Percentiles rank a stretch among this genome's conserved stretches.
These are phyloP conservation scores for Termitomyces sp. DNA, from an alignment of 768 basidiomycete species.

Conservation along the genomic window DNA sequence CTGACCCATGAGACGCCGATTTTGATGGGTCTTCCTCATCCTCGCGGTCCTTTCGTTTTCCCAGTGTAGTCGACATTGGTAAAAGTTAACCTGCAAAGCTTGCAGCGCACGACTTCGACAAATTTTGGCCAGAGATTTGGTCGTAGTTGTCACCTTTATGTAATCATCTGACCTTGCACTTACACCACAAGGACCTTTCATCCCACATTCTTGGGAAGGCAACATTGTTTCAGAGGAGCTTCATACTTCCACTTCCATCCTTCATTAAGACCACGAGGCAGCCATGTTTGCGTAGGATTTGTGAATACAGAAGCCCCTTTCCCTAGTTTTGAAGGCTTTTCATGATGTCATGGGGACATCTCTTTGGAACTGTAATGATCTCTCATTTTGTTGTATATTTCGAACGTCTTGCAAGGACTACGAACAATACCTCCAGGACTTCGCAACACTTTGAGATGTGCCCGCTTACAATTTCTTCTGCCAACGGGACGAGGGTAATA, in stretches of 20 bases:
- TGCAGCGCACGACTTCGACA: background rate
- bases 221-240: background rate
- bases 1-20: conserved; percentile 28
- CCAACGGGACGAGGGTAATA: background rate
- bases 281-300: background rate
- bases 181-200: too few species aligned
- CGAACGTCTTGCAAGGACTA: background rate
- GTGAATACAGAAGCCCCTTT: background rate
- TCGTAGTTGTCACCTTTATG: background rate
- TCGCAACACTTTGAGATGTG: background rate
- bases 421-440: background rate
- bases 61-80: conserved; percentile 25
- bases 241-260: background rate
- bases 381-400: background rate
- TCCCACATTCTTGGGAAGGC: too few species aligned
- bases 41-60: conserved; percentile 39
- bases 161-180: background rate
- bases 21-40: conserved; percentile 21
- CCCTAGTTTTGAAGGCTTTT: background rate
- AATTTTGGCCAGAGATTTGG: conserved; percentile 1
- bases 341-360: background rate
- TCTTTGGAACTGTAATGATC: background rate
- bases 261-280: background rate
- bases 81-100: background rate
- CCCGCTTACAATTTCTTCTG: background rate